Evolutionary conservation across 2,329 filamentous ascomycete species (phyloP).

Genomic region (Cadophora luteo-olivacea): DNA sequence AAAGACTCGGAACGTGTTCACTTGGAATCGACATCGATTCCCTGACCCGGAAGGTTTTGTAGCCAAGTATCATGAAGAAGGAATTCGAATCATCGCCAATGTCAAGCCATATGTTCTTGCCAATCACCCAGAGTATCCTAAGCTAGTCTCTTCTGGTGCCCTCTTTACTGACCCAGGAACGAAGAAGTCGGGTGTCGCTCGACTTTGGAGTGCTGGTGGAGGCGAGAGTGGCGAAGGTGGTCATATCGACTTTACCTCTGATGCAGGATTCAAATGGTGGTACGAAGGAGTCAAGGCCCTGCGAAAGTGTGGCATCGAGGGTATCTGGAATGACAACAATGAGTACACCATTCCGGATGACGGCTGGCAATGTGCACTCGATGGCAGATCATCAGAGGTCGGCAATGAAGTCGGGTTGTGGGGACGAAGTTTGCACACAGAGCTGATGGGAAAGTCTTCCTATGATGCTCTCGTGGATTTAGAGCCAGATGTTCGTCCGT

Average conservation of each 20-base stretch:
- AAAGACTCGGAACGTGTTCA: slow-evolving; percentile 74
- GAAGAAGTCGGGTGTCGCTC: slow-evolving; percentile 59
- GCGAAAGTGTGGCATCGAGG: slow-evolving; percentile 69
- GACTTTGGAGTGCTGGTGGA: slow-evolving; percentile 76
- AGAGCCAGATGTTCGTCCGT: slow-evolving; percentile 65
- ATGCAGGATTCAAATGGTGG: slow-evolving; percentile 74
- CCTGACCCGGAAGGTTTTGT: slow-evolving; percentile 71
- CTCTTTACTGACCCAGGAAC: slow-evolving; percentile 68
- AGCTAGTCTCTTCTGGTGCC: slow-evolving; percentile 62
- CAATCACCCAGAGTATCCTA: slow-evolving; percentile 70
- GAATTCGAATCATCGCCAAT: slow-evolving; percentile 73
- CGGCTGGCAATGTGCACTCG: slow-evolving; percentile 66
- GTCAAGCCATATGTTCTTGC: slow-evolving; percentile 75
- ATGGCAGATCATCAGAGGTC: slow-evolving; percentile 43
- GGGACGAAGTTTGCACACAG: slow-evolving; percentile 73
- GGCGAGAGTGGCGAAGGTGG: slow-evolving; percentile 73
- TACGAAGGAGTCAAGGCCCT: slow-evolving; percentile 69
- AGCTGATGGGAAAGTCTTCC: slow-evolving; percentile 74
- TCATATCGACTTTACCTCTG: slow-evolving; percentile 76
- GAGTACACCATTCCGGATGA: slow-evolving; percentile 74
- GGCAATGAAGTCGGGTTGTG: slow-evolving; percentile 67
- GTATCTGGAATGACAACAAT: slow-evolving; percentile 83
- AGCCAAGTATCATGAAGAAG: slow-evolving; percentile 64
- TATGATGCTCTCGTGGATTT: slow-evolving; percentile 68
- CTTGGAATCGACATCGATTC: slow-evolving; percentile 75